Conservation (phyloP, 495 filamentous ascomycete genomes). For the Hypoxylon fuscum region DNA sequence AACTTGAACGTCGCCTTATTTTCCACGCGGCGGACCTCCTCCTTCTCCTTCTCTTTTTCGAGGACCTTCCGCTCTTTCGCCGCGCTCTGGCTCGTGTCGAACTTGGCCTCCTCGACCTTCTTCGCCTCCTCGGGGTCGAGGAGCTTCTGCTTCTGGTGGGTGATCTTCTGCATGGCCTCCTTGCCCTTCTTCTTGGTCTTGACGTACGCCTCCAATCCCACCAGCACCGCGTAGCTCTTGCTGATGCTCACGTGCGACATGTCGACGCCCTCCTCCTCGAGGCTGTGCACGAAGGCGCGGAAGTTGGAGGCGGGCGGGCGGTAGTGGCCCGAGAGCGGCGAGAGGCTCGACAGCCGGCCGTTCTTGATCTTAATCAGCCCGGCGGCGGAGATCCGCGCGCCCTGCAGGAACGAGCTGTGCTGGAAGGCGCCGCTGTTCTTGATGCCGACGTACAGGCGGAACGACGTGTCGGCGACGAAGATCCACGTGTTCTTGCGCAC, state of each 20-base stretch:
- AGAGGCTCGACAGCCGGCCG: constrained; percentile 69
- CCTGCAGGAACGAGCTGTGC: constrained; percentile 87
- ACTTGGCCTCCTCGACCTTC: constrained; percentile 52
- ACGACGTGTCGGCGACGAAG: constrained; percentile 87
- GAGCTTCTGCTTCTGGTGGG: constrained; percentile 47
- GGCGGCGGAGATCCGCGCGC: constrained; percentile 80
- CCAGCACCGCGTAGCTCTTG: constrained; percentile 80
- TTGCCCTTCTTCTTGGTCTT: constrained; percentile 68
- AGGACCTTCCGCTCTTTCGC: constrained; percentile 55
- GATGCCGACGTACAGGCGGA: constrained; percentile 89
- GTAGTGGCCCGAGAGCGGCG: constrained; percentile 81
- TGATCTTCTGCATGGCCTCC: constrained; percentile 49
- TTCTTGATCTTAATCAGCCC: constrained; percentile 86
- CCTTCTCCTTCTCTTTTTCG: constrained; percentile 46
- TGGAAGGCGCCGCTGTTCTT: constrained; percentile 90
- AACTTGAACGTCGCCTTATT: constrained; percentile 45
- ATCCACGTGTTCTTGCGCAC: constrained; percentile 88
- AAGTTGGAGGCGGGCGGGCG: constrained; percentile 83
- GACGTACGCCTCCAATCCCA: constrained; percentile 83
- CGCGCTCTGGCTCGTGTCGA: constrained; percentile 62
- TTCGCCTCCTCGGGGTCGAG: constrained; percentile 55
- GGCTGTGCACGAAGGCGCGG: constrained; percentile 74
- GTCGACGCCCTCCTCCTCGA: constrained; percentile 79
- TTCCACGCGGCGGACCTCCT: constrained; percentile 48
- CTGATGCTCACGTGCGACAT: constrained; percentile 80